These are phyloP conservation scores for Ogataea sp. DNA, from an alignment of 805 yeast genomes.

Conservation along the genomic window DNA sequence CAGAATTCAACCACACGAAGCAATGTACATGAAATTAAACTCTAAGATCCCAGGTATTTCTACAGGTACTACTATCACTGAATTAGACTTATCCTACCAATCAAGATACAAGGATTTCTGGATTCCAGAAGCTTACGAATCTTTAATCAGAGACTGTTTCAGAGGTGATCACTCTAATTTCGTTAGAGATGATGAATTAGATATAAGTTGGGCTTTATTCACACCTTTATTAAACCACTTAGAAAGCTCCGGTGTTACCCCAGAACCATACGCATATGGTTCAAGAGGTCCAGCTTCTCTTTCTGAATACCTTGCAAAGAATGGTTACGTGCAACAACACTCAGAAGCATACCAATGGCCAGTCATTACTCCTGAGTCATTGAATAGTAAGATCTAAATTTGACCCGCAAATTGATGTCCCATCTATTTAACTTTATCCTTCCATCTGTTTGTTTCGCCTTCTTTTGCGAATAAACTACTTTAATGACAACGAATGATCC, in stretches of 20 bases:
- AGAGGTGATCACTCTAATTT: slow-evolving; percentile 94
- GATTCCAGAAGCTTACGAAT: slow-evolving; percentile 98
- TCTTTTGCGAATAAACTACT: no score
- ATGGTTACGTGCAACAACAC: slow-evolving; percentile 66
- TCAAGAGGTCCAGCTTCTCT: slow-evolving; percentile 78
- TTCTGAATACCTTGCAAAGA: slow-evolving; percentile 49
- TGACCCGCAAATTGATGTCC: no score
- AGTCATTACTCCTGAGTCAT: slow-evolving; percentile 47
- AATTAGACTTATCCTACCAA: slow-evolving; percentile 81
- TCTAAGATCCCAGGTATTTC: slow-evolving; percentile 90
- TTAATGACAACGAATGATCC: neutral
- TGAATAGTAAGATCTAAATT: slow-evolving; percentile 20
- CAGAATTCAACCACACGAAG: slow-evolving; percentile 91
- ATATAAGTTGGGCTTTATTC: slow-evolving; percentile 85
- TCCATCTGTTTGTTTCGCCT: neutral
- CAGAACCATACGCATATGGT: slow-evolving; percentile 76
- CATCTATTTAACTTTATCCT: neutral
- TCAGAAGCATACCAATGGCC: slow-evolving; percentile 86
- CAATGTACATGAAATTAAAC: slow-evolving; percentile 88
- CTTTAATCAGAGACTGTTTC: slow-evolving; percentile 83
- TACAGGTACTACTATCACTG: slow-evolving; percentile 75
- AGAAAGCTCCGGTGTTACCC: slow-evolving; percentile 60
- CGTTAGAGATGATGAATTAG: slow-evolving; percentile 96
- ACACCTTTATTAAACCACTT: slow-evolving; percentile 82
- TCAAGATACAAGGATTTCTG: slow-evolving; percentile 78